Conservation (phyloP, 257 asterid genomes). For the Catharanthus roseus region DNA sequence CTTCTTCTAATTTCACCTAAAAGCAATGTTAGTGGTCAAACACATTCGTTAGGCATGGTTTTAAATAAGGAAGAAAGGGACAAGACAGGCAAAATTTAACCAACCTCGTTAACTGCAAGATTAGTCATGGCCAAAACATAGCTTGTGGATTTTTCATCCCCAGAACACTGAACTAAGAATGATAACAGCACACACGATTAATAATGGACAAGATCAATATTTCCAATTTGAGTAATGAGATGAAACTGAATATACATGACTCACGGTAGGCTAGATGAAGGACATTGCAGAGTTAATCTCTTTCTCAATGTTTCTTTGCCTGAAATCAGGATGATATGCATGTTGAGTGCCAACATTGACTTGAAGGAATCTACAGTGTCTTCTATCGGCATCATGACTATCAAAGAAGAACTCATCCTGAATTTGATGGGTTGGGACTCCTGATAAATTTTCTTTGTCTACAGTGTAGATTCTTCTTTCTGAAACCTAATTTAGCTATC, state of each 20-base stretch:
- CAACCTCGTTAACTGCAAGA: background rate
- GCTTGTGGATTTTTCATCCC: background rate
- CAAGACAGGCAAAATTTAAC: background rate
- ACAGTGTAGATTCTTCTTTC: slow-evolving; percentile 27
- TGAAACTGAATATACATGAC: background rate
- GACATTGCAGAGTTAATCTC: background rate
- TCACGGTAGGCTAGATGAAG: background rate
- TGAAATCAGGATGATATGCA: background rate
- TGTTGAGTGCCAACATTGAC: background rate
- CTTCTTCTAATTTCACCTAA: background rate
- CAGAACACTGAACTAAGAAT: background rate
- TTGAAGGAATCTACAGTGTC: background rate
- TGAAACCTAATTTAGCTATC: slow-evolving; percentile 42
- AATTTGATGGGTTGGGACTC: slow-evolving; percentile 22
- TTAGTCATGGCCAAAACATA: background rate
- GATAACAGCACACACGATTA: background rate
- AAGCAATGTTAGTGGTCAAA: background rate
- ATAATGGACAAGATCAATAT: background rate
- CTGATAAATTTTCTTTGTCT: slow-evolving; percentile 33
- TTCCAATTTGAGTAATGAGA: background rate
- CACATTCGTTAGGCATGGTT: background rate
- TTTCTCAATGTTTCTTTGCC: background rate
- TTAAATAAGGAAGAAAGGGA: background rate
- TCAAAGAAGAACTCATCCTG: background rate
- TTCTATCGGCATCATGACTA: background rate